Percentiles rank a stretch among this genome's conserved stretches.
Evolutionary conservation across 306 rosid genomes (phyloP).

Genomic region (Pueraria montana): DNA sequence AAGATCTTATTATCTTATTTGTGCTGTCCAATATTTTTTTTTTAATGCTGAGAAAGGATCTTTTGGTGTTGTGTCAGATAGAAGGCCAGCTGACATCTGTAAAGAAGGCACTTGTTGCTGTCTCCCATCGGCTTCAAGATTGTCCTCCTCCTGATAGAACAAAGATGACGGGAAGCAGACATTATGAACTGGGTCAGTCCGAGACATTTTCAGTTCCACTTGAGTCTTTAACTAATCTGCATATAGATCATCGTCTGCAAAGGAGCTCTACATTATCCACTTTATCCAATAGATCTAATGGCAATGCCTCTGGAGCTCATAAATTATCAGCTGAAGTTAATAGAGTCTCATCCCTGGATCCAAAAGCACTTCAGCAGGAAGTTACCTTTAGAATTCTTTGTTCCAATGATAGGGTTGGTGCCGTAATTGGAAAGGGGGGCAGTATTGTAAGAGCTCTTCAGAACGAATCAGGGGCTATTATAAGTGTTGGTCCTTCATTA

Average conservation of each 20-base stretch:
- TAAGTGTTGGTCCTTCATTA: slow-evolving; percentile 70
- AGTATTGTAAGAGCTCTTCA: slow-evolving; percentile 73
- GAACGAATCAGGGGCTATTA: slow-evolving; percentile 83
- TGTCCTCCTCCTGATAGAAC: slow-evolving; percentile 66
- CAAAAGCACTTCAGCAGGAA: slow-evolving; percentile 56
- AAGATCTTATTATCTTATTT: too few relatives aligned
- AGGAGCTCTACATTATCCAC: slow-evolving; percentile 56
- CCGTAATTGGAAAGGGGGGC: slow-evolving; percentile 92
- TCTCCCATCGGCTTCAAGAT: slow-evolving; percentile 78
- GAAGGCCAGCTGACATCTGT: slow-evolving; percentile 82
- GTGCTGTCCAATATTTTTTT: slow-evolving; percentile 14
- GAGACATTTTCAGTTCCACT: slow-evolving; percentile 47
- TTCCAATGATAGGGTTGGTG: slow-evolving; percentile 74
- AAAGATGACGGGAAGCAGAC: slow-evolving; percentile 65
- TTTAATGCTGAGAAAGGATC: slow-evolving; percentile 31
- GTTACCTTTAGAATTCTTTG: slow-evolving; percentile 81
- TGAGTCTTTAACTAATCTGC: slow-evolving; percentile 54
- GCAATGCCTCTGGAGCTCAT: slow-evolving; percentile 60
- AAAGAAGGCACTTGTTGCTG: slow-evolving; percentile 86
- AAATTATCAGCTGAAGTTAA: slow-evolving; percentile 64
- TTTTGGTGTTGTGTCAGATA: slow-evolving; percentile 64
- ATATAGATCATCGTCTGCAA: slow-evolving; percentile 57
- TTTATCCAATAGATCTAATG: slow-evolving; percentile 58
- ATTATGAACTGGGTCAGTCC: slow-evolving; percentile 59
- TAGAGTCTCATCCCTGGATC: slow-evolving; percentile 57